phyloP scores from a whole-genome alignment of 192 early-diverging fungal genomes.

The Jimgerdemannia lactiflua region DNA sequence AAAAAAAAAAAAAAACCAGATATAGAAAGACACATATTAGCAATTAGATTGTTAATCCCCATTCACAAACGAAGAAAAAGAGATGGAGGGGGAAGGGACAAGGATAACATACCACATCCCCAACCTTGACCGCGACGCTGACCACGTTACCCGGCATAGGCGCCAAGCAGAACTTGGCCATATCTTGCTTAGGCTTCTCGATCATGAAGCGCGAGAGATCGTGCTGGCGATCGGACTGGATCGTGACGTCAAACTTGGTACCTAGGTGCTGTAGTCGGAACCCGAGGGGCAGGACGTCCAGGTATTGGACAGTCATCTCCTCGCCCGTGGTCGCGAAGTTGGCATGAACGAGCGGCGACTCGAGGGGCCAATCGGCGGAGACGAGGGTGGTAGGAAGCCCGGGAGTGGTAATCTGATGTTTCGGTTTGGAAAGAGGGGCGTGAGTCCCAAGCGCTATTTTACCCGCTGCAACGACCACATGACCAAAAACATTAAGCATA shows the following conservation, averaged over 20 bases:
- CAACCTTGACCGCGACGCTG: constrained; percentile 74
- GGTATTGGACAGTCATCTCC: constrained; percentile 64
- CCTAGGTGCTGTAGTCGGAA: constrained; percentile 81
- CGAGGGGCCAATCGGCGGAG: constrained; percentile 66
- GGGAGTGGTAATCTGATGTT: constrained; percentile 29
- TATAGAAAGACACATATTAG: no score
- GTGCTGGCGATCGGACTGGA: constrained; percentile 60
- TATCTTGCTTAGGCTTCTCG: constrained; percentile 69
- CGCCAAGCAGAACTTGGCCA: constrained; percentile 68
- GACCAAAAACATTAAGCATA: no score
- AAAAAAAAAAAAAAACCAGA: no score
- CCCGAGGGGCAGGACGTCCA: constrained; percentile 70
- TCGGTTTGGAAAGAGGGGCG: no score
- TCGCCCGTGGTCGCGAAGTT: constrained; percentile 31
- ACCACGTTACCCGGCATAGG: constrained; percentile 95
- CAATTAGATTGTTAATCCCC: no score
- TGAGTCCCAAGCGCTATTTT: no score
- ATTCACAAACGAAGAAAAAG: no score
- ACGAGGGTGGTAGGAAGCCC: constrained; percentile 31
- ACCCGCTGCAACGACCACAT: no score
- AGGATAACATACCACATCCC: constrained; percentile 53
- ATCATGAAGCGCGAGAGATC: constrained; percentile 70
- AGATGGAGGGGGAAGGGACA: no score
- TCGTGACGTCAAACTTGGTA: constrained; percentile 76
- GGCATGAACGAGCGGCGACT: constrained; percentile 67